These are phyloP conservation scores for Zoysia japonica DNA, from an alignment of 176 grass and related monocot genomes.

Conservation along the genomic window DNA sequence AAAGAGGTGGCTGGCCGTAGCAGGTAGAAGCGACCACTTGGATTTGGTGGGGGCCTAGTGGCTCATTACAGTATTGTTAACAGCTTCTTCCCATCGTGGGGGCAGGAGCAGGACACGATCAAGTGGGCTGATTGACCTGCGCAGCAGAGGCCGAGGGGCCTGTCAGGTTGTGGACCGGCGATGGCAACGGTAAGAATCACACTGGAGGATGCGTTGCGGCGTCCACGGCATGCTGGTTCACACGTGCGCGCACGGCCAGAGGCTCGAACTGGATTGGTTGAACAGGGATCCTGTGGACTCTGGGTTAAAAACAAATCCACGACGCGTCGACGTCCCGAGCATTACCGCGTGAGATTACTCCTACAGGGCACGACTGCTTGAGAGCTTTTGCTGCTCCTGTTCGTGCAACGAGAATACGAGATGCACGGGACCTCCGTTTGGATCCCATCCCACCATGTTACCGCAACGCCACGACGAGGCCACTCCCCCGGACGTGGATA, in stretches of 20 bases:
- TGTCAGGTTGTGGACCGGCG: conserved; percentile 26
- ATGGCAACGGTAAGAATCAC: conserved; percentile 48
- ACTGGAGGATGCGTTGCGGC: not conserved
- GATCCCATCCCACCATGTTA: too few relatives aligned
- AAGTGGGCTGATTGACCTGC: conserved; percentile 1
- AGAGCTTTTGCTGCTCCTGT: not conserved
- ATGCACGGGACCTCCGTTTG: not conserved
- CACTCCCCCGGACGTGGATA: too few relatives aligned
- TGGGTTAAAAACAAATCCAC: not conserved
- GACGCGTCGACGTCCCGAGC: not conserved
- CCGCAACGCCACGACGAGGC: too few relatives aligned
- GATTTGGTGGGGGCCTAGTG: conserved; percentile 14
- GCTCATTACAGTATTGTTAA: too few relatives aligned
- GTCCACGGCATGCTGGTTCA: not conserved
- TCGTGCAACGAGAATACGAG: conserved; percentile 15
- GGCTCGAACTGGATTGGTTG: too few relatives aligned
- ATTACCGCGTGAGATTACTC: not conserved
- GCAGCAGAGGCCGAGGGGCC: not conserved
- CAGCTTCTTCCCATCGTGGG: too few relatives aligned
- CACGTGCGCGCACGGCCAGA: conserved; percentile 5
- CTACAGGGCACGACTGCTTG: too few relatives aligned
- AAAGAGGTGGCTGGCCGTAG: not conserved
- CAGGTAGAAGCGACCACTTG: not conserved
- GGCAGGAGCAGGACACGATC: too few relatives aligned
- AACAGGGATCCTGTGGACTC: too few relatives aligned